These are phyloP conservation scores for Hericium erinaceus DNA, from an alignment of 768 basidiomycete genomes.

Conservation along the genomic window DNA sequence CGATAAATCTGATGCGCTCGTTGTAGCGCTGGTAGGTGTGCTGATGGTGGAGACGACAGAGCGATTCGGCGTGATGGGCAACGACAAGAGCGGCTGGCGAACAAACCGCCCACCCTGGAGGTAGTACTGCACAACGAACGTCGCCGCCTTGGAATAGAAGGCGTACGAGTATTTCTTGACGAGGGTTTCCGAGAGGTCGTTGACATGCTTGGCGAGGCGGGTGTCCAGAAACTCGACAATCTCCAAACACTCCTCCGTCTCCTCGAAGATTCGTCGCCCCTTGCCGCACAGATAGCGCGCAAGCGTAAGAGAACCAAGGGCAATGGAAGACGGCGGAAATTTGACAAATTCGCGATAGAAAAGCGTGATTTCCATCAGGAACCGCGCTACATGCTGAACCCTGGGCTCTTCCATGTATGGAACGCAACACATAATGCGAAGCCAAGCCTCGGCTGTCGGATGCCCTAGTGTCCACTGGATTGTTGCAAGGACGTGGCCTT, in stretches of 20 bases:
- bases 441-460: constrained; percentile 97
- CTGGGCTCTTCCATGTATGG: constrained; percentile 74
- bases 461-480: constrained; percentile 96
- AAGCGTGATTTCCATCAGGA: constrained; percentile 98
- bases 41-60: constrained; percentile 40
- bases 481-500: constrained; percentile 91
- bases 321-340: constrained; percentile 78
- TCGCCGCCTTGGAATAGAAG: constrained; percentile 94
- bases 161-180: constrained; percentile 97
- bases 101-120: constrained; percentile 76
- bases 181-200: constrained; percentile 90
- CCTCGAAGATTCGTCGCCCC: constrained; percentile 69
- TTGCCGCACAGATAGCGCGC: constrained; percentile 84
- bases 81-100: constrained; percentile 33
- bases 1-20: constrained; percentile 63
- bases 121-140: constrained; percentile 89
- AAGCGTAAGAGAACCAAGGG: constrained; percentile 80
- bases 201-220: constrained; percentile 80
- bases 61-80: constrained; percentile 63
- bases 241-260: constrained; percentile 75
- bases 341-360: constrained; percentile 95
- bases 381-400: constrained; percentile 92
- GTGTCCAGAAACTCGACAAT: constrained; percentile 82
- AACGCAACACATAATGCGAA: constrained; percentile 73
- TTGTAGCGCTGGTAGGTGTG: constrained; percentile 70